Conservation (phyloP, 2,329 filamentous ascomycete species). For the Didymella sp. region DNA sequence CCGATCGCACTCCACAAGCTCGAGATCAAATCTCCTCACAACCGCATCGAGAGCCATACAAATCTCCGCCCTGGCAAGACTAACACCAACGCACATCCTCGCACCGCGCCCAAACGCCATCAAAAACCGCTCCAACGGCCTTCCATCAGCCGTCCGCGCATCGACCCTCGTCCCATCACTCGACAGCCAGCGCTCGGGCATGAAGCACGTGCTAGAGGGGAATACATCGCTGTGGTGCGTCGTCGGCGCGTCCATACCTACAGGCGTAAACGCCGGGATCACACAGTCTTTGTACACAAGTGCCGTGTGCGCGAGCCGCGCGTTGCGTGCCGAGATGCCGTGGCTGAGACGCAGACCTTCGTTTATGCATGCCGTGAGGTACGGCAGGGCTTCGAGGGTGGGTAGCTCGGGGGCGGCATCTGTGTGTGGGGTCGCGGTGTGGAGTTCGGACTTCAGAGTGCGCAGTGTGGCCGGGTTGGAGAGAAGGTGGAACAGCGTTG, state of each 20-base stretch:
- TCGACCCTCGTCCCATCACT: not conserved
- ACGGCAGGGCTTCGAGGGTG: conserved; percentile 33
- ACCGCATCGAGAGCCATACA: conserved; percentile 20
- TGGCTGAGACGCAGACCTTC: conserved; percentile 32
- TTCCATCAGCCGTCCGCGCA: not conserved
- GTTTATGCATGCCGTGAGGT: conserved; percentile 33
- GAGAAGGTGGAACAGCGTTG: conserved; percentile 29
- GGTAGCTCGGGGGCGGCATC: not conserved
- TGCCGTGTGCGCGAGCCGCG: conserved; percentile 12
- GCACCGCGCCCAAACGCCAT: conserved; percentile 21
- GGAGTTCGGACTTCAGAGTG: conserved; percentile 28
- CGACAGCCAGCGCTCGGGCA: conserved; percentile 41
- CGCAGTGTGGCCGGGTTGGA: conserved; percentile 2
- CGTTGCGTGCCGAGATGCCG: not conserved
- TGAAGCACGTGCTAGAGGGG: conserved; percentile 24
- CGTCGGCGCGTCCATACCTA: conserved; percentile 39
- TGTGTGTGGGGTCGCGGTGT: conserved; percentile 19
- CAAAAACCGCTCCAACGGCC: conserved; percentile 20
- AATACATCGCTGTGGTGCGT: conserved; percentile 38
- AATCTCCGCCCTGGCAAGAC: conserved; percentile 22
- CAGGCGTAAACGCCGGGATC: conserved; percentile 34
- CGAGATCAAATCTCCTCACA: conserved; percentile 17
- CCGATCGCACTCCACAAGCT: conserved; percentile 17
- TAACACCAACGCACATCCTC: conserved; percentile 21
- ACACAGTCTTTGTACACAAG: conserved; percentile 19